Evolutionary conservation across 2,329 filamentous ascomycete species (phyloP).

Genomic region (Epichloe glyceriae): DNA sequence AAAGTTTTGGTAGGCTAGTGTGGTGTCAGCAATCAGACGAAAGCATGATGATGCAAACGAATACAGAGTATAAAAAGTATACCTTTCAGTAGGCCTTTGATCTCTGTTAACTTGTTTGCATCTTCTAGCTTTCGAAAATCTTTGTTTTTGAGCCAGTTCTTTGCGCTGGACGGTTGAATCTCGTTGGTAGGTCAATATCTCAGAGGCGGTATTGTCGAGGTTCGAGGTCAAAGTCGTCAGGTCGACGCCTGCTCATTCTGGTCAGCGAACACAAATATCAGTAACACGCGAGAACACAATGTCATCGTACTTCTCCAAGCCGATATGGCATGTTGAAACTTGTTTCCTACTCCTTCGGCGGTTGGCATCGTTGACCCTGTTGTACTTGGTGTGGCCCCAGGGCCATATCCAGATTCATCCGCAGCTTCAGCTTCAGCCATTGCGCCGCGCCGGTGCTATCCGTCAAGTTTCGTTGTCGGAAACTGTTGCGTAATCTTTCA

Average conservation of each 20-base stretch:
- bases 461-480: neutral
- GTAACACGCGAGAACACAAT: neutral
- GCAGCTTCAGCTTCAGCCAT: slow-evolving; percentile 23
- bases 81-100: slow-evolving; percentile 86
- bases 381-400: slow-evolving; percentile 11
- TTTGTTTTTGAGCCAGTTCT: slow-evolving; percentile 96
- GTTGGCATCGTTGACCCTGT: slow-evolving; percentile 16
- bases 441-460: neutral
- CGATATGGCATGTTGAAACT: slow-evolving; percentile 91
- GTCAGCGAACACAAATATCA: neutral
- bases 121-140: slow-evolving; percentile 90
- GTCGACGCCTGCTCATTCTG: slow-evolving; percentile 55
- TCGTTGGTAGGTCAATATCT: slow-evolving; percentile 84
- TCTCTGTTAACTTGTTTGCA: slow-evolving; percentile 68
- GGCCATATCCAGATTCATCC: slow-evolving; percentile 18
- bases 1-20: slow-evolving; percentile 82
- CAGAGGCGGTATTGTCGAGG: slow-evolving; percentile 86
- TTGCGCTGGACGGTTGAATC: slow-evolving; percentile 95
- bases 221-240: slow-evolving; percentile 70
- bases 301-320: slow-evolving; percentile 72
- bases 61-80: neutral
- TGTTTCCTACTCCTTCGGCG: slow-evolving; percentile 55
- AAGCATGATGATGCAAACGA: neutral
- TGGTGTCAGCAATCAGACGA: slow-evolving; percentile 9
- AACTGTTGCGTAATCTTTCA: neutral